Evolutionary conservation across 106 monocot species (phyloP).

Genomic region (Alisma plantagoaquatica): DNA sequence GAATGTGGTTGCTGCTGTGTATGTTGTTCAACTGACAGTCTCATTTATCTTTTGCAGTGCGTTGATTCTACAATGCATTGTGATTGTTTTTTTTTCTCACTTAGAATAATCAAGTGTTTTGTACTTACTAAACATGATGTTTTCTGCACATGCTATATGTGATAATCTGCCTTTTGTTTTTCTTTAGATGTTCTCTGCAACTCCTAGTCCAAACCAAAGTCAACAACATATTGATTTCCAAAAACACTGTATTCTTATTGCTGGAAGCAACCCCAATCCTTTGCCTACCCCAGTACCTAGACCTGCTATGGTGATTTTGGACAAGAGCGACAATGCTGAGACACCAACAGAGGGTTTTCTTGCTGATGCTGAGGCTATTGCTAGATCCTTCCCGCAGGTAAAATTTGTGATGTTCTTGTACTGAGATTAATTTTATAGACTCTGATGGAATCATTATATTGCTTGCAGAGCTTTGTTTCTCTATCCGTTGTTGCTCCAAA

Average conservation of each 20-base stretch:
- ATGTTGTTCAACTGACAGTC: too few species aligned
- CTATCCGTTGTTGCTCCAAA: constrained; percentile 90
- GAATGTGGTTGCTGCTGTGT: too few species aligned
- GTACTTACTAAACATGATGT: too few species aligned
- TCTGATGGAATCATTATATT: neutral
- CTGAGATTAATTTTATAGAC: constrained; percentile 1
- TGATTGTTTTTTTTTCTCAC: too few species aligned
- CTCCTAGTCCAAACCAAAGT: constrained; percentile 28
- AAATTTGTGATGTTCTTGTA: neutral
- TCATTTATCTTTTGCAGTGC: too few species aligned
- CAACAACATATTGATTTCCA: constrained; percentile 65
- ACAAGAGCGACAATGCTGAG: constrained; percentile 43
- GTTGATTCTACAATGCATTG: too few species aligned
- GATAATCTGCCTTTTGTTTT: too few species aligned
- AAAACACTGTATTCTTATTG: constrained; percentile 84
- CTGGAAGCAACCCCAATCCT: constrained; percentile 88
- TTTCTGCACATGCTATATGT: too few species aligned
- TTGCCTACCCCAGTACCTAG: constrained; percentile 73
- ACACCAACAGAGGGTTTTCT: constrained; percentile 35
- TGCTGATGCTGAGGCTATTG: constrained; percentile 89
- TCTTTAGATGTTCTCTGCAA: constrained; percentile 44
- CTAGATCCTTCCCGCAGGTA: constrained; percentile 84
- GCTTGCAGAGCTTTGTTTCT: constrained; percentile 54
- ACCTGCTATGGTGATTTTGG: constrained; percentile 22
- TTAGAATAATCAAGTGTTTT: too few species aligned